Base-by-base conservation (phyloP, 805 yeast genomes). In the Nadsonia fulvescens region DNA sequence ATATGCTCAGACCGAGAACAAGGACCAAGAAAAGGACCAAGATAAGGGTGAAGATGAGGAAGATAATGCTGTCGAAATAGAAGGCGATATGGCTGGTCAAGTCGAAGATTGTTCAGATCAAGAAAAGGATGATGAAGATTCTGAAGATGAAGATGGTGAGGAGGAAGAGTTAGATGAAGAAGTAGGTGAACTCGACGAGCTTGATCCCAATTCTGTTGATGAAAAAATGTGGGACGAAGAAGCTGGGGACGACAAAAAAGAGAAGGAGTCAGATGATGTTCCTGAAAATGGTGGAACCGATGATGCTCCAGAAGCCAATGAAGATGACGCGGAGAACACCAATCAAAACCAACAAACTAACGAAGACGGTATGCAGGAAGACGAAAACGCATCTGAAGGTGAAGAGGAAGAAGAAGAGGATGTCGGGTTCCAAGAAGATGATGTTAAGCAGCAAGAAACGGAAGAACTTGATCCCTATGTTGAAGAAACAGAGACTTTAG, bases 71-170 rank as follows among this genome's bases (percentile, higher is more conserved):
- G 82, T 78, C 23, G 93, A 81, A 25, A 77, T 83, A 46, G 93
- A 83, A 40, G 94, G 95, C 18, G 96, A 89, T 40, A 79, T 89
- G 92, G 94, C 89, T 13, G 98, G 98, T 29, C 70, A 79, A 14
- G 48, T 74, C 6, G 94, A 86, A 48, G 82, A 83, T 36, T 60
- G 70, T 8, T 69, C 82, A 6, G 78, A 66, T 32, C 73, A 70
- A 44, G 70, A 66, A 7, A 62, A 59, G 7, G 61, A 58, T 1
- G 61, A 59, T 1, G 54, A 49, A 4, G 58, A 55, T 2, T 57
- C 57, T 2, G 63, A 63, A 2, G 68, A 68, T 5, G 67, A 69
- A 4, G 70, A 67, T 1, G 53, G 48, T 3, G 60, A 49, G 1
- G 68, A 72, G 5, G 73, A 76, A 23, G 91, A 78, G 3, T 42